phyloP scores from a whole-genome alignment of 495 filamentous ascomycete genomes.

The Baudoinia panamericana region DNA sequence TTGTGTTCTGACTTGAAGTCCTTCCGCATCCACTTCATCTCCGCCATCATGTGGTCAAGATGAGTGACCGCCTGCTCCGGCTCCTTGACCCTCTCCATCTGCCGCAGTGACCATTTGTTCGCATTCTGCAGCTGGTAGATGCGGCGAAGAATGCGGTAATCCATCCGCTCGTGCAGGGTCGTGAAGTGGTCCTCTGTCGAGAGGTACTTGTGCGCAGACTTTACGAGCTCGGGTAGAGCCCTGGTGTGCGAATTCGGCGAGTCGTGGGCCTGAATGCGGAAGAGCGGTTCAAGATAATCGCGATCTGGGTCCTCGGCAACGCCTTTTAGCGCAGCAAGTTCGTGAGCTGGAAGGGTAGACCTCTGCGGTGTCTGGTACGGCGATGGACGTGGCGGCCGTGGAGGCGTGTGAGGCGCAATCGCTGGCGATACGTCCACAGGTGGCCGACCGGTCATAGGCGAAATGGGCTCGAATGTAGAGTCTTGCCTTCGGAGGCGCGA shows the following conservation, averaged over 20 bases:
- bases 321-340: slow-evolving; percentile 36
- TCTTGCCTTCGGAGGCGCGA: background rate
- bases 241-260: slow-evolving; percentile 38
- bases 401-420: background rate
- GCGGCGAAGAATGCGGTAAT: slow-evolving; percentile 64
- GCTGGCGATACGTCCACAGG: background rate
- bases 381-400: background rate
- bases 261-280: slow-evolving; percentile 52
- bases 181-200: slow-evolving; percentile 64
- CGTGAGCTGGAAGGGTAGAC: slow-evolving; percentile 28
- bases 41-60: slow-evolving; percentile 71
- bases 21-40: slow-evolving; percentile 94
- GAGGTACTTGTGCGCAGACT: slow-evolving; percentile 67
- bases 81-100: slow-evolving; percentile 65
- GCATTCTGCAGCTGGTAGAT: slow-evolving; percentile 81
- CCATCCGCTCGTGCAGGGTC: slow-evolving; percentile 67
- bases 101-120: slow-evolving; percentile 81
- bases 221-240: slow-evolving; percentile 53
- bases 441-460: background rate
- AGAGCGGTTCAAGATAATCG: slow-evolving; percentile 76
- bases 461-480: slow-evolving; percentile 2
- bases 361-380: slow-evolving; percentile 1
- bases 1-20: slow-evolving; percentile 90
- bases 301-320: slow-evolving; percentile 40
- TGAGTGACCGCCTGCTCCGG: slow-evolving; percentile 62